Percentiles rank a stretch among this genome's conserved stretches.
Evolutionary conservation across 345 rosid species (phyloP).

Genomic region (Linum lewisii): DNA sequence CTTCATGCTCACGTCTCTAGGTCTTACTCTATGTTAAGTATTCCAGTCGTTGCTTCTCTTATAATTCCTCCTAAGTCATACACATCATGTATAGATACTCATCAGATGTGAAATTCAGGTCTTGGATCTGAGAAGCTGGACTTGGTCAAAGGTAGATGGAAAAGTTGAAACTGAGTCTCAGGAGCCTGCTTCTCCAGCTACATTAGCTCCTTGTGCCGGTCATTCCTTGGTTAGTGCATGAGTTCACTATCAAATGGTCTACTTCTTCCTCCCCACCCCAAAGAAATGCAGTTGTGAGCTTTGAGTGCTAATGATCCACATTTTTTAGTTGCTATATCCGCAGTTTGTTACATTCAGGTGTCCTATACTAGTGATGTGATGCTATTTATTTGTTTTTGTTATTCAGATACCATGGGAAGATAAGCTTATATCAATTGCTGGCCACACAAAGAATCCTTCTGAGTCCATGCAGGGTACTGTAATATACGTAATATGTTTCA

Average conservation of each 20-base stretch:
- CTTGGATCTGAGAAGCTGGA: constrained; percentile 89
- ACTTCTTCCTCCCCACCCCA: background rate
- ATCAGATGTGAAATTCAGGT: constrained; percentile 38
- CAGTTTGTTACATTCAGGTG: background rate
- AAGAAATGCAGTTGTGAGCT: no score
- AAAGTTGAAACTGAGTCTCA: constrained; percentile 36
- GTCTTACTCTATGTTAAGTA: no score
- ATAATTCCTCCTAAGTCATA: background rate
- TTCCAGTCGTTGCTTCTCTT: background rate
- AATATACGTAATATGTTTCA: background rate
- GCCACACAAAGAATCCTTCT: constrained; percentile 88
- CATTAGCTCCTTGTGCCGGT: constrained; percentile 81
- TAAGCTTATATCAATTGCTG: constrained; percentile 82
- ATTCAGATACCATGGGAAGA: constrained; percentile 81
- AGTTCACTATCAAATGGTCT: constrained; percentile 13
- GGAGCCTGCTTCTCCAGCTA: constrained; percentile 40
- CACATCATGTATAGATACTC: background rate
- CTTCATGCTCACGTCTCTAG: background rate
- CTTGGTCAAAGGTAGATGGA: constrained; percentile 86
- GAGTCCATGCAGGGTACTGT: constrained; percentile 71
- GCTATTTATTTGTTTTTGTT: constrained; percentile 8
- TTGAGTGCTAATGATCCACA: no score
- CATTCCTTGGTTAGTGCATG: constrained; percentile 78
- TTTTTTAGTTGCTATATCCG: no score
- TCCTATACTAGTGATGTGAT: background rate